Evolutionary conservation across 2,329 filamentous ascomycete genomes (phyloP), one percentile per base, ranked within the genome.

Genomic region (Myriosclerotinia duriaeana): DNA sequence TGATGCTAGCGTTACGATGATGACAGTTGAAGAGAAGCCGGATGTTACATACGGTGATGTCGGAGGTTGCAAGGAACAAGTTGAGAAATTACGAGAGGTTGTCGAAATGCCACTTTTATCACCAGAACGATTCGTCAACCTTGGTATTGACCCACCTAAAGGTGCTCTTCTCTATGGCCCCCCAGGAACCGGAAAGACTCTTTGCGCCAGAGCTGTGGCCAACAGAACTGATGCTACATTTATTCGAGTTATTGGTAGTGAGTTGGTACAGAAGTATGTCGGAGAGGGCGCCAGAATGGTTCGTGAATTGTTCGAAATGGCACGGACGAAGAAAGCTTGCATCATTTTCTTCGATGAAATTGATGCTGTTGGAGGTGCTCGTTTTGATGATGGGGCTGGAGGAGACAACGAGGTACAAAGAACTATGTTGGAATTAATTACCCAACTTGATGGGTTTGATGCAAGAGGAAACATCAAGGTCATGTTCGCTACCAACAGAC

Each of bases 341-440:
- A 99, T 99, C 77, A 99, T 99, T 81, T 99, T 99, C 88, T 96
- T 97, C 76, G 95, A 99, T 78, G 95, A 99, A 82, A 95, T 98
- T 70, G 94, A 98, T 78, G 94, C 94, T 59, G 92, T 98, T 65
- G 94, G 94, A 77, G 94, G 94, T 73, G 94, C 94, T 50, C 92
- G 94, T 79, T 97, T 98, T 77, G 94, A 98, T 75, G 94, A 98
- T 74, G 94, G 94, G 72, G 94, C 94, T 70, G 94, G 94, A 74
- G 94, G 94, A 76, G 94, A 98, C 80, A 98, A 98, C 77, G 94
- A 98, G 79, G 94, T 98, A 8, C 94, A 98, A 80, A 86, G 94
- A 82, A 98, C 94, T 71, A 98, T 98, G 94, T 81, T 98, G 84
- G 94, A 98, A 78, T 85, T 98, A 64, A 98, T 98, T 76, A 98